Evolutionary conservation across 2,329 filamentous ascomycete species (phyloP), one percentile per base, ranked within the genome.

Genomic region (Cladophialophora psammophila): DNA sequence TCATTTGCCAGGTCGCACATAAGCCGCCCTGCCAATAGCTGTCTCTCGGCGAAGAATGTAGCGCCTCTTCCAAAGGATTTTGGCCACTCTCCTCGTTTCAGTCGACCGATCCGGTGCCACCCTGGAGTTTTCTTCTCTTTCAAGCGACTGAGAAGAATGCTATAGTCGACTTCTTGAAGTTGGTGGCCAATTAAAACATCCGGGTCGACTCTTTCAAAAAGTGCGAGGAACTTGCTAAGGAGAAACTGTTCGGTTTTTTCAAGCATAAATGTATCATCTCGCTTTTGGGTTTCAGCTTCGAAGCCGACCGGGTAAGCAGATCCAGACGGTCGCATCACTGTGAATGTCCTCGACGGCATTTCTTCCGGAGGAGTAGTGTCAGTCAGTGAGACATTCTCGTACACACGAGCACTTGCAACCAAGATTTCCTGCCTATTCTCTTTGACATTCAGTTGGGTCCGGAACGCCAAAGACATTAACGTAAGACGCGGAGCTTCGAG

Each of bases 361-460:
- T 94, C 92, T 70, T 98, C 93, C 0, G 93, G 90, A 0, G 93
- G 89, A 0, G 92, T 96, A 0, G 93, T 96, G 74, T 99, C 94
- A 52, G 86, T 91, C 35, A 99, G 85, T 5, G 89, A 91, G 15
- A 99, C 85, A 76, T 96, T 93, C 72, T 97, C 93, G 78, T 98
- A 99, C 36, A 98, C 89, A 73, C 96, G 89, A 40, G 93, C 92
- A 78, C 93, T 97, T 65, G 95, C 92, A 67, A 95, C 88, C 10
- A 99, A 82, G 56, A 99, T 94, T 78, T 99, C 95, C 76, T 97
- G 94, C 81, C 96, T 98, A 81, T 98, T 99, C 63, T 93, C 92
- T 76, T 93, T 94, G 42, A 89, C 85, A 73, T 98, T 97, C 79
- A 96, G 92, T 6, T 90, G 88, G 0, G 94, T 98, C 60, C 95